phyloP scores from a whole-genome alignment of 345 rosid species.

The Hibiscus mutabilis region DNA sequence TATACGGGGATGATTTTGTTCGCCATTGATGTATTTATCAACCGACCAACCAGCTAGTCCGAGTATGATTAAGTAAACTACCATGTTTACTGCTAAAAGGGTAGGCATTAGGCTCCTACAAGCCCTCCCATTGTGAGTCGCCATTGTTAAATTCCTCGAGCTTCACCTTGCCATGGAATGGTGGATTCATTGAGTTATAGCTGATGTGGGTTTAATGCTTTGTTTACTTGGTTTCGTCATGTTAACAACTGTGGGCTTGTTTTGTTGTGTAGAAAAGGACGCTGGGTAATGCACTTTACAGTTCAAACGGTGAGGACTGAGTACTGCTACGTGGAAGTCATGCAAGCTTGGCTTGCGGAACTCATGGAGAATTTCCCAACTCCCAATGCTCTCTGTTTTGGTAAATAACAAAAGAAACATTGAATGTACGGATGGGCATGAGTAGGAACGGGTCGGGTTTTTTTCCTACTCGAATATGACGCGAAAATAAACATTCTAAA shows the following conservation, averaged over 20 bases:
- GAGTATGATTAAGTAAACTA: conserved; percentile 22
- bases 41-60: conserved; percentile 32
- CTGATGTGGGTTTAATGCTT: background rate
- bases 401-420: too few species aligned
- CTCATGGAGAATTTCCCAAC: background rate
- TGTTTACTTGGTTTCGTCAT: background rate
- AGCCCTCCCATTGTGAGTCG: background rate
- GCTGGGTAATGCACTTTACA: background rate
- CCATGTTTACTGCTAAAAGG: conserved; percentile 24
- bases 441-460: too few species aligned
- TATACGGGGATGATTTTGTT: conserved; percentile 31
- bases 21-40: conserved; percentile 32
- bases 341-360: background rate
- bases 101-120: conserved; percentile 23
- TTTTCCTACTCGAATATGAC: too few species aligned
- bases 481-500: too few species aligned
- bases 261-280: background rate
- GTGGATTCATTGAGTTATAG: background rate
- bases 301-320: background rate
- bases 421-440: too few species aligned
- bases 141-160: conserved; percentile 10
- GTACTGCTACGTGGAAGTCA: background rate
- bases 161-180: background rate
- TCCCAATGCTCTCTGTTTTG: background rate
- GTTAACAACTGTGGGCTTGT: background rate